phyloP scores from a whole-genome alignment of 2,329 filamentous ascomycete species.

The Verruconis gallopava region DNA sequence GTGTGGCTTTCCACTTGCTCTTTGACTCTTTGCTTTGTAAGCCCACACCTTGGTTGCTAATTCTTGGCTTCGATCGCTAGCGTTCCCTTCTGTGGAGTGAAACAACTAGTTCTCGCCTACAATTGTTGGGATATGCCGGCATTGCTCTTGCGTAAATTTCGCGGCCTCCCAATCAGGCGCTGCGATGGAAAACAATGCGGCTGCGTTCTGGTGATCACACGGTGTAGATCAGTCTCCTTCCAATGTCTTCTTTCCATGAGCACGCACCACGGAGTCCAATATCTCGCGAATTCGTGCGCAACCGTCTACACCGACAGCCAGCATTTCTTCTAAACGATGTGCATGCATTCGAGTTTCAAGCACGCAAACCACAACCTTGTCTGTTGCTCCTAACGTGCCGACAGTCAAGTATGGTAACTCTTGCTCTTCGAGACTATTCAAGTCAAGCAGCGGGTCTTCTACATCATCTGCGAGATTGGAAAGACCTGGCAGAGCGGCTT shows the following conservation, averaged over 20 bases:
- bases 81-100: no score
- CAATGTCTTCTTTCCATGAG: slow-evolving; percentile 53
- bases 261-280: slow-evolving; percentile 66
- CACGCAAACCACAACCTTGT: slow-evolving; percentile 59
- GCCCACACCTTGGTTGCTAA: no score
- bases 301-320: slow-evolving; percentile 82
- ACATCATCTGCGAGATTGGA: slow-evolving; percentile 40
- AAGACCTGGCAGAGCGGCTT: slow-evolving; percentile 9
- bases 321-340: slow-evolving; percentile 73
- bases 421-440: slow-evolving; percentile 69
- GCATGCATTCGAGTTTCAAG: slow-evolving; percentile 85
- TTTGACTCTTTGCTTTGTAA: no score
- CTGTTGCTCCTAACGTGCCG: slow-evolving; percentile 60
- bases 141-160: no score
- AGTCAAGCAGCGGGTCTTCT: slow-evolving; percentile 66
- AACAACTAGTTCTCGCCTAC: no score
- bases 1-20: no score
- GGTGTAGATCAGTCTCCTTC: slow-evolving; percentile 19
- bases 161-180: no score
- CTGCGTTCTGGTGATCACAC: no score
- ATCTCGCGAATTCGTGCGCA: slow-evolving; percentile 76
- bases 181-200: no score
- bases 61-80: no score
- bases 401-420: slow-evolving; percentile 84
- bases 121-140: no score